Evolutionary conservation across 1,284 basidiomycete species (phyloP), one percentile per base, ranked within the genome.

Genomic region (Microbotryum violaceum): DNA sequence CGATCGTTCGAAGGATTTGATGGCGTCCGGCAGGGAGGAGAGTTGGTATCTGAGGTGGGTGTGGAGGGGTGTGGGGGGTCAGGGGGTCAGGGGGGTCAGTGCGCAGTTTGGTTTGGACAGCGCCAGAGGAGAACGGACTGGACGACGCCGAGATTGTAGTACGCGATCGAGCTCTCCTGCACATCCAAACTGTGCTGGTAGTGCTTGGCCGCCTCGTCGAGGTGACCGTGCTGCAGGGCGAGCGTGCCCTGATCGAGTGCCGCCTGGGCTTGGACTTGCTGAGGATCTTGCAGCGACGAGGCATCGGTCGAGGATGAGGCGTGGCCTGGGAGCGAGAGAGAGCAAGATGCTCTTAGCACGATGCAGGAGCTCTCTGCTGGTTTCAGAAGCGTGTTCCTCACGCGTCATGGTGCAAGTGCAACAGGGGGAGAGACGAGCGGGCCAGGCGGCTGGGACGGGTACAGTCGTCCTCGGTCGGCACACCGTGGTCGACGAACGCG

Each of bases 61-160:
- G 33, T 37, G n/a, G n/a, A n/a, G n/a, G n/a, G n/a, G n/a, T n/a
- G n/a, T n/a, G n/a, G n/a, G n/a, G n/a, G n/a, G n/a, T n/a, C n/a
- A n/a, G n/a, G n/a, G n/a, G n/a, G n/a, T n/a, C n/a, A n/a, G n/a
- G 21, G 49, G 47, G n/a, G 25, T 23, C 3, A 25, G 31, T 4
- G 3, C 9, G 25, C 3, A 23, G 12, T 2, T 23, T n/a, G 44
- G 2, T 0, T 7, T 9, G 4, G 49, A 20, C 23, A n/a, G 10
- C 25, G 10, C 6, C 20, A 18, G 9, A 48, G 20, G n/a, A 20
- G 29, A 20, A 8, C 18, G 10, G 20, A 45, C 67, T 67, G 61
- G 18, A 69, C 67, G 63, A 69, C 67, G 6, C 67, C 67, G 58
- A 69, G 62, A 53, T 69, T 69, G 65, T 69, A 69, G 57, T 67